Percentiles rank a stretch among this genome's conserved stretches.
Evolutionary conservation across 352 stramenopile species (phyloP).

Genomic region (Phytopythium chamaehyphon): DNA sequence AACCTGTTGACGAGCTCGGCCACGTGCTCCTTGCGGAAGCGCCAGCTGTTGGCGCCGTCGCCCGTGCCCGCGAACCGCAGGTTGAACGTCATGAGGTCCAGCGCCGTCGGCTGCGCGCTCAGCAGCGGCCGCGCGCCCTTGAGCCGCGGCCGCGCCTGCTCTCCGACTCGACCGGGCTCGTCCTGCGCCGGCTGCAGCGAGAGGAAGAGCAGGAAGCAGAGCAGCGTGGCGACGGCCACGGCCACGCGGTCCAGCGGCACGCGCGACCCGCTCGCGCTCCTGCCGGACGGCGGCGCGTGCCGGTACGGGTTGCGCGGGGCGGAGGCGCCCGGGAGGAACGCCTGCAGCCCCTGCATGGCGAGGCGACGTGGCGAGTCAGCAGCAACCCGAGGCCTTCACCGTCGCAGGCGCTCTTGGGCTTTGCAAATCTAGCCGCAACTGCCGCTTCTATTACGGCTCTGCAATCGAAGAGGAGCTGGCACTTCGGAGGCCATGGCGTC

Average conservation of each 20-base stretch:
- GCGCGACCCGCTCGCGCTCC: constrained; percentile 7
- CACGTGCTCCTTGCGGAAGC: constrained; percentile 68
- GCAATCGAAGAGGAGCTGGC: too few species aligned
- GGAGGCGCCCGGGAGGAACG: constrained; percentile 61
- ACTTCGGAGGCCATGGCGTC: constrained; percentile 59
- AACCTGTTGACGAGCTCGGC: constrained; percentile 73
- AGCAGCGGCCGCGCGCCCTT: constrained; percentile 25
- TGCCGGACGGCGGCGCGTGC: constrained; percentile 36
- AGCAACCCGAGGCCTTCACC: too few species aligned
- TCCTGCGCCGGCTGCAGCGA: constrained; percentile 43
- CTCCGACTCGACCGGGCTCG: constrained; percentile 12
- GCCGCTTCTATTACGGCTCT: too few species aligned
- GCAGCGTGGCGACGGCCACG: constrained; percentile 55
- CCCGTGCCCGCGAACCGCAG: constrained; percentile 60
- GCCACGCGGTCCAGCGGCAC: constrained; percentile 52
- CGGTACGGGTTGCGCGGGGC: constrained; percentile 74
- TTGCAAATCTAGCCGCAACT: too few species aligned
- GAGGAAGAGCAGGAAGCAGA: constrained; percentile 67
- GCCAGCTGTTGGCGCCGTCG: constrained; percentile 65
- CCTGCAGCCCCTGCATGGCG: constrained; percentile 57
- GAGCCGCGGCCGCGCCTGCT: constrained; percentile 22
- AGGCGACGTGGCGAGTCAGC: neutral
- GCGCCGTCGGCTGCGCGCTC: constrained; percentile 37
- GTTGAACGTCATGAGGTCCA: constrained; percentile 87
- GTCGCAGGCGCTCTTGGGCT: neutral